phyloP scores from a whole-genome alignment of 2,329 filamentous ascomycete species.

The Fusarium sp. region DNA sequence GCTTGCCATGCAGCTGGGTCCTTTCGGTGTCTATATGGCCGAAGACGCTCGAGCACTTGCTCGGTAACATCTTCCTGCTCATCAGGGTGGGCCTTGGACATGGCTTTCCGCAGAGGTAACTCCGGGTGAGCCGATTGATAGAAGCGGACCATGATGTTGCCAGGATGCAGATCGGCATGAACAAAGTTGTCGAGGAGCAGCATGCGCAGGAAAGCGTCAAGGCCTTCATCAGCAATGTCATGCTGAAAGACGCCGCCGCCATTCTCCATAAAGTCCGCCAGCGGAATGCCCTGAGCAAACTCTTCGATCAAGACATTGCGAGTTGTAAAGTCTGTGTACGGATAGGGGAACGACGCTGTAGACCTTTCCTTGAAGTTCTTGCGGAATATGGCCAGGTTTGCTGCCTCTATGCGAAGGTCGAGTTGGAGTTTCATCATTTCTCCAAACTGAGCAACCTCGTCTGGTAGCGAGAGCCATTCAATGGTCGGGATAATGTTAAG shows the following conservation, averaged over 20 bases:
- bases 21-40: conserved; percentile 73
- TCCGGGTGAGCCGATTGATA: conserved; percentile 84
- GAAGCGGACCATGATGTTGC: conserved; percentile 99
- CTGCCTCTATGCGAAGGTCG: conserved; percentile 92
- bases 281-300: conserved; percentile 92
- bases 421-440: conserved; percentile 99
- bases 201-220: conserved; percentile 97
- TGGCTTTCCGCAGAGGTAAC: conserved; percentile 55
- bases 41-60: conserved; percentile 82
- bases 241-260: conserved; percentile 93
- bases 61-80: conserved; percentile 83
- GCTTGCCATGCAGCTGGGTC: conserved; percentile 77
- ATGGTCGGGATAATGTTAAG: conserved; percentile 93
- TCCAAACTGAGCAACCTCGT: conserved; percentile 93
- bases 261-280: conserved; percentile 89
- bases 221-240: conserved; percentile 93
- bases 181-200: conserved; percentile 97
- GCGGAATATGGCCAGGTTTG: conserved; percentile 89
- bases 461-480: conserved; percentile 95
- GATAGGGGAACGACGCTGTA: conserved; percentile 97
- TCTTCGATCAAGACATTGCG: conserved; percentile 94
- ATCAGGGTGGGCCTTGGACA: conserved; percentile 53
- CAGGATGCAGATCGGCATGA: conserved; percentile 94
- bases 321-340: conserved; percentile 92
- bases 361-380: conserved; percentile 89